These are phyloP conservation scores for Solanum chmielewskii DNA, from an alignment of 257 asterid species.

Conservation along the genomic window DNA sequence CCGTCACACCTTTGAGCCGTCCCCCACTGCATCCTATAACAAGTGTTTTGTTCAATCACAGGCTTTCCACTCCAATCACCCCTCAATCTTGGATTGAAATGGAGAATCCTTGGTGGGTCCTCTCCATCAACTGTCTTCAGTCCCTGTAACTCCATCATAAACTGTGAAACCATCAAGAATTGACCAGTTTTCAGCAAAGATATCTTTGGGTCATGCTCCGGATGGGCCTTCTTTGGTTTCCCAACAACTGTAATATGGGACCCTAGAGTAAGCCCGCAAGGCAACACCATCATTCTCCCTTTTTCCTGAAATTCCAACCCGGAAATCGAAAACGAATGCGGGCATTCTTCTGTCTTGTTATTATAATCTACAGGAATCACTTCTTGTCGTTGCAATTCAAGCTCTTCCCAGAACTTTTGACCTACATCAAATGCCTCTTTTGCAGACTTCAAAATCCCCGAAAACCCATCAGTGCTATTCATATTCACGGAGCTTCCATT, in stretches of 20 bases:
- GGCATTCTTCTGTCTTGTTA: slow-evolving; percentile 35
- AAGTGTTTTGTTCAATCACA: slow-evolving; percentile 85
- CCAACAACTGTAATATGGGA: slow-evolving; percentile 78
- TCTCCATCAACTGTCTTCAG: slow-evolving; percentile 84
- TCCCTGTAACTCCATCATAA: slow-evolving; percentile 92
- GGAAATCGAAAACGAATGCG: slow-evolving; percentile 39
- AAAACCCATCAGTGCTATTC: slow-evolving; percentile 1
- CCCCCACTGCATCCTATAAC: slow-evolving; percentile 98
- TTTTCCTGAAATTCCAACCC: slow-evolving; percentile 44
- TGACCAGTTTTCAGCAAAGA: slow-evolving; percentile 65
- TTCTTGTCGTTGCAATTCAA: slow-evolving; percentile 26
- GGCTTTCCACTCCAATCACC: slow-evolving; percentile 98
- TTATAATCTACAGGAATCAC: background rate
- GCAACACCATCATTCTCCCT: slow-evolving; percentile 49
- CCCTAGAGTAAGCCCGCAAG: slow-evolving; percentile 82
- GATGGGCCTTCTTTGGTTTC: slow-evolving; percentile 60
- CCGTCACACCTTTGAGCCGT: slow-evolving; percentile 83
- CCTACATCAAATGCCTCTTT: slow-evolving; percentile 66
- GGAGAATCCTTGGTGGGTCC: slow-evolving; percentile 88
- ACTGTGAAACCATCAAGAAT: slow-evolving; percentile 78
- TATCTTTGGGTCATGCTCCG: slow-evolving; percentile 63
- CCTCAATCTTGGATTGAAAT: slow-evolving; percentile 74
- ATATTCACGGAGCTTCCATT: slow-evolving; percentile 1
- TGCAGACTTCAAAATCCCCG: slow-evolving; percentile 45
- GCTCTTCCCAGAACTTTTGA: slow-evolving; percentile 60